Base-by-base conservation (phyloP, 192 early-diverging fungal species). In the Umbelopsis sp. region DNA sequence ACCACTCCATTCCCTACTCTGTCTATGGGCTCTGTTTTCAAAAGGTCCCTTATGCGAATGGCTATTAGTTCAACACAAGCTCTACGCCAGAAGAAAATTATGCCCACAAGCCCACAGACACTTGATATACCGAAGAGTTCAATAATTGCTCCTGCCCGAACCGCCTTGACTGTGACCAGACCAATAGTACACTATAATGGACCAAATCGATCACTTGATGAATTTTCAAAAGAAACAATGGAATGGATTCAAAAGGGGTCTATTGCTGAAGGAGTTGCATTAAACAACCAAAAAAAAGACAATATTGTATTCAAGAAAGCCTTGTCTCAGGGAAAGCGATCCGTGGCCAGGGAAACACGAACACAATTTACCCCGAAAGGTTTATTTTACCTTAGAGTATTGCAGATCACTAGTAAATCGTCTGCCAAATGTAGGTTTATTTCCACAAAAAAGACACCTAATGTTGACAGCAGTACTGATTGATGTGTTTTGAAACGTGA, bases 161-260 rank as follows among this genome's bases (percentile, higher is more conserved):
- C 31, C 0, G 56, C 56, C 12, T 62, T 26, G 1, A 62, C 29
- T 20, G 8, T 62, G 31, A 62, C 56, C 10, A 22, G 62, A 34
- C 71, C 76, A 7, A 51, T 71, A 12, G 47, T 77, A 1, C 67
- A 77, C 29, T 77, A 77, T 21, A 73, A 77, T 54, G 76, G 76
- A 0, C 65, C 68, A 0, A 25, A 47, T 20, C 68, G 73, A 7
- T 73, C 71, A 20, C 31, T 77, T 34, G 76, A 77, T 25, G 71
- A 73, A 66, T 47, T 77, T 24, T 45, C 76, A 0, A 47, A 68
- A 34, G 71, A 77, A 45, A 73, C 68, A 21, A 49, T 73, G 24
- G 50, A 51, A 12, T 77, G 76, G 76, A 59, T 77, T 0, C 50
- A 65, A 25, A 68, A 66, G 8, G 26, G 52, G 14, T 36, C 76